Evolutionary conservation across 768 basidiomycete genomes (phyloP).

Genomic region (Rhodocollybia butyracea): DNA sequence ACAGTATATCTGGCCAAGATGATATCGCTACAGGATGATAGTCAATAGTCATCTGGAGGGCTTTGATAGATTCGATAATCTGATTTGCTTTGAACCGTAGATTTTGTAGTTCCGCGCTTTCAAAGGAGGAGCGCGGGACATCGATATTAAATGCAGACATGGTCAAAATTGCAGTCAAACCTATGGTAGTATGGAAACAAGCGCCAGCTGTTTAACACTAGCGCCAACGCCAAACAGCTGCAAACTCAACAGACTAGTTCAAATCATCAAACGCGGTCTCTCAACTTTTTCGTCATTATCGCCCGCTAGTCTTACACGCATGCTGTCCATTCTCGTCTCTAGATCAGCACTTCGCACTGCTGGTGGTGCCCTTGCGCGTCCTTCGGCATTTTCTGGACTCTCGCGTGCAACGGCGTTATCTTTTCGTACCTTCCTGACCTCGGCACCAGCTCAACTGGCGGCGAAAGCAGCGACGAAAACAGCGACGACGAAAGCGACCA

Average conservation of each 20-base stretch:
- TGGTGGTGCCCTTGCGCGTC: neutral
- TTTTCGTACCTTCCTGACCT: slow-evolving; percentile 12
- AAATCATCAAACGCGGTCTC: neutral
- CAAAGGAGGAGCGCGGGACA: neutral
- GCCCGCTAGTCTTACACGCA: neutral
- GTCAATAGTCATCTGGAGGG: slow-evolving; percentile 62
- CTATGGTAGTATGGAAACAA: neutral
- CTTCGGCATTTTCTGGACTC: neutral
- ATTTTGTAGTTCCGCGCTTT: slow-evolving; percentile 74
- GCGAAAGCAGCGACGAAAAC: slow-evolving; percentile 8
- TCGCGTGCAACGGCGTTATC: neutral
- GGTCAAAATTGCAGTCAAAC: neutral
- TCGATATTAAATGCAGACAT: slow-evolving; percentile 1
- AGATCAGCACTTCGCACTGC: slow-evolving; percentile 1
- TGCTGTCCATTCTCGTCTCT: slow-evolving; percentile 7
- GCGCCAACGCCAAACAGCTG: neutral
- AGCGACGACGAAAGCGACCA: neutral
- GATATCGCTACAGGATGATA: slow-evolving; percentile 61
- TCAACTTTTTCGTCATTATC: neutral
- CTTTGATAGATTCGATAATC: slow-evolving; percentile 73
- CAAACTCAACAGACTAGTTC: neutral
- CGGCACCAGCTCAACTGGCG: slow-evolving; percentile 1
- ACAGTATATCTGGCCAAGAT: slow-evolving; percentile 82
- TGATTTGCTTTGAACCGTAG: slow-evolving; percentile 74
- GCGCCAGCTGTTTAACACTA: neutral